Evolutionary conservation across 2,329 filamentous ascomycete species (phyloP), one percentile per base, ranked within the genome.

Genomic region (Beauveria caledonica): DNA sequence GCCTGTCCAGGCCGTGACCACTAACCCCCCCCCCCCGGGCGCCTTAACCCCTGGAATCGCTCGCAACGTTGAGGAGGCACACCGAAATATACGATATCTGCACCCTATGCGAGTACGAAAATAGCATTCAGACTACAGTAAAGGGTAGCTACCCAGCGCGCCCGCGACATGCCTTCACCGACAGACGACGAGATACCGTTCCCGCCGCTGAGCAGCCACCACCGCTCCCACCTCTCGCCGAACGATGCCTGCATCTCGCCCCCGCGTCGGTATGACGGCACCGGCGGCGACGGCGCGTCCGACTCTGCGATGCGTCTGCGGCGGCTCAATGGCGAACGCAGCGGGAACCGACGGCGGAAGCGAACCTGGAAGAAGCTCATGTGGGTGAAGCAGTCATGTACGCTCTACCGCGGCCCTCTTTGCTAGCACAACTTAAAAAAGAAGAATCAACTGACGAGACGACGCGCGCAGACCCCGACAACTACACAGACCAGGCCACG

Each of bases 301-400:
- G 67, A 67, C 21, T 62, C 66, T 11, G 66, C 71, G 39, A 67
- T 72, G 52, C 77, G 75, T 51, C 63, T 72, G 66, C 79, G 77
- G 65, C 77, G 77, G 54, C 60, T 69, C 75, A 78, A 79, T 65
- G 69, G 78, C 60, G 81, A 81, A 46, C 80, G 85, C 19, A 88
- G 85, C 65, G 78, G 84, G 53, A 89, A 86, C 66, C 81, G 88
- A 51, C 80, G 85, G 67, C 80, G 87, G 65, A 90, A 87, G 69
- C 84, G 85, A 55, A 84, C 84, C 11, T 97, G 93, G 90, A 96
- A 95, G 80, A 97, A 97, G 78, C 76, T 99, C 65, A 82, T 99
- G 60, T 99, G 94, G 94, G 92, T 99, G 70, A 96, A 96, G 76
- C 94, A 97, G 72, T 90, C 89, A 39, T 96, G 89, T 92, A 77